These are phyloP conservation scores for Colletotrichum sp. DNA, from an alignment of 2,329 filamentous ascomycete species.

Conservation along the genomic window DNA sequence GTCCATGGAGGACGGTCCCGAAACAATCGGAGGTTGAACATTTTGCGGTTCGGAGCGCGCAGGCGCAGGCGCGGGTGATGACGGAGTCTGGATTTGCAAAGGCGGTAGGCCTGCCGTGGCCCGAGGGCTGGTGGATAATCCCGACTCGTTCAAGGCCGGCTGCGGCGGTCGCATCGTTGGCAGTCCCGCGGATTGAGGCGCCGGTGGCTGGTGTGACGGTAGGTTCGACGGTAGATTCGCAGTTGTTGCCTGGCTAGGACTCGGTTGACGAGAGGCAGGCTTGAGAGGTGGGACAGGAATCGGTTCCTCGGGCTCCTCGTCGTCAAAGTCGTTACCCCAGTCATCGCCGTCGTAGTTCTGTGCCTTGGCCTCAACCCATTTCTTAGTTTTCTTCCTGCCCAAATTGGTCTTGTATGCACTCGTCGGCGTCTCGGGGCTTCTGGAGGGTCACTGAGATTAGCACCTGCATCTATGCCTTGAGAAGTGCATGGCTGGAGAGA, in stretches of 20 bases:
- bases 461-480: not conserved
- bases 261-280: conserved; percentile 27
- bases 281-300: conserved; percentile 37
- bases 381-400: conserved; percentile 87
- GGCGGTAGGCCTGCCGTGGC: conserved; percentile 31
- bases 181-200: conserved; percentile 24
- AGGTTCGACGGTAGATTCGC: conserved; percentile 22
- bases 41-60: conserved; percentile 9
- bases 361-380: conserved; percentile 91
- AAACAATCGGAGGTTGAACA: not conserved
- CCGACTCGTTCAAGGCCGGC: not conserved
- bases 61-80: conserved; percentile 2
- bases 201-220: conserved; percentile 23
- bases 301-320: conserved; percentile 53
- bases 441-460: not conserved
- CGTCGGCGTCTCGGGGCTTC: conserved; percentile 24
- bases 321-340: conserved; percentile 74
- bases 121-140: conserved; percentile 25
- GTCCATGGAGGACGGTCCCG: conserved; percentile 8
- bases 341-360: conserved; percentile 92
- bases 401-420: conserved; percentile 79
- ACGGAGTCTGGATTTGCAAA: conserved; percentile 34
- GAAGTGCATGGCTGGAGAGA: not conserved
- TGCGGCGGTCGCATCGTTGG: conserved; percentile 28
- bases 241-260: conserved; percentile 38